Conservation (phyloP, 1,139 yeast genomes). For the Yamadazyma epiphylla region DNA sequence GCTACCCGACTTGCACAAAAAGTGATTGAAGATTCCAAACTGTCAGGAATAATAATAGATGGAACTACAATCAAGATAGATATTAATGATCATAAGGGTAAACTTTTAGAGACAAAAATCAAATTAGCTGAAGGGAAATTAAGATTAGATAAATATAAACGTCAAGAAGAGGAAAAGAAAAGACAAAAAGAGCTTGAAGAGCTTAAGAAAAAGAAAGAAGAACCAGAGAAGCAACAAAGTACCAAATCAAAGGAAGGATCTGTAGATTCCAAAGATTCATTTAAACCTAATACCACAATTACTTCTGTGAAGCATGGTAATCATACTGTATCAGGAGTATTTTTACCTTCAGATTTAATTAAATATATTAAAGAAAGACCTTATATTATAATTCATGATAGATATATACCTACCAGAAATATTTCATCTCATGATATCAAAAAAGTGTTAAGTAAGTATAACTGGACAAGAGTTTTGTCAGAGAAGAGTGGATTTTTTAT, state of each 20-base stretch:
- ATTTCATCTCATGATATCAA: slow-evolving; percentile 54
- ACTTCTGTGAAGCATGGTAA: slow-evolving; percentile 29
- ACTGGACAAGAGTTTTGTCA: slow-evolving; percentile 61
- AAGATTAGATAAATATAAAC: slow-evolving; percentile 18
- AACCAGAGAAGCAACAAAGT: slow-evolving; percentile 8
- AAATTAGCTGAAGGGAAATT: slow-evolving; percentile 25
- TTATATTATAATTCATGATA: slow-evolving; percentile 52
- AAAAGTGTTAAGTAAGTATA: slow-evolving; percentile 49
- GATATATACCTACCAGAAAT: slow-evolving; percentile 48
- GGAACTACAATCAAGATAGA: slow-evolving; percentile 36
- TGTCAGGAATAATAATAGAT: slow-evolving; percentile 33
- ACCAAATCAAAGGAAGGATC: background rate
- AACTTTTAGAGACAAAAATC: slow-evolving; percentile 27
- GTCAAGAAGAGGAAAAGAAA: slow-evolving; percentile 29
- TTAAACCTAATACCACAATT: slow-evolving; percentile 28
- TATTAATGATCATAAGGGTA: slow-evolving; percentile 33
- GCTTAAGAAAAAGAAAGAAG: slow-evolving; percentile 15
- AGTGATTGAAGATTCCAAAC: slow-evolving; percentile 24
- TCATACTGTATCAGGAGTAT: slow-evolving; percentile 29
- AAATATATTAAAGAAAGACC: slow-evolving; percentile 52
- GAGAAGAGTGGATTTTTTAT: slow-evolving; percentile 68
- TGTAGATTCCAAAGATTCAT: background rate
- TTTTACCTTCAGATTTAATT: slow-evolving; percentile 43
- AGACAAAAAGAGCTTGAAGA: slow-evolving; percentile 21
- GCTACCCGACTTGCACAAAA: slow-evolving; percentile 46